Evolutionary conservation across 768 basidiomycete genomes (phyloP).

Genomic region (Panaeolus cyanescens): DNA sequence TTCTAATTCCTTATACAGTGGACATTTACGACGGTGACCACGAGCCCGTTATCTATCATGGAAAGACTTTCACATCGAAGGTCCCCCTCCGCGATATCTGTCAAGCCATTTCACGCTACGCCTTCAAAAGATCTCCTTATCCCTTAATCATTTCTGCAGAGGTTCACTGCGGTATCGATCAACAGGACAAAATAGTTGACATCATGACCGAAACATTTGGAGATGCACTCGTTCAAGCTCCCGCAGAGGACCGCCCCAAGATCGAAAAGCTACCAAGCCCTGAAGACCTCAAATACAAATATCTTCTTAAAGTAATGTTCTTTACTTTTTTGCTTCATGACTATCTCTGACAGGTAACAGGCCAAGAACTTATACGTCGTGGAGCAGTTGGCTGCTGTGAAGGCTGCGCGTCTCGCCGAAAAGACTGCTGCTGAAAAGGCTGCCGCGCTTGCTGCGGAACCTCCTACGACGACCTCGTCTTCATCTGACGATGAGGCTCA

Average conservation of each 20-base stretch:
- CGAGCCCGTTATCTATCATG: constrained; percentile 91
- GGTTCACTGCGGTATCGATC: constrained; percentile 76
- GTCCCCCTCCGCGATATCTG: constrained; percentile 84
- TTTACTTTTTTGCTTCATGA: neutral
- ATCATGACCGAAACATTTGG: constrained; percentile 52
- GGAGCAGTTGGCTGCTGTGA: constrained; percentile 73
- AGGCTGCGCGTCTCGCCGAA: constrained; percentile 47
- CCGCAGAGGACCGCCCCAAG: constrained; percentile 43
- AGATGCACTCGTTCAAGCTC: constrained; percentile 40
- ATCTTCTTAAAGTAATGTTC: constrained; percentile 77
- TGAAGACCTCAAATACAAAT: constrained; percentile 71
- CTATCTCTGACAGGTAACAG: constrained; percentile 28
- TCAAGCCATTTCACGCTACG: constrained; percentile 86
- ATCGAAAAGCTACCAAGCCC: constrained; percentile 79
- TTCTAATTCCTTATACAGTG: constrained; percentile 61
- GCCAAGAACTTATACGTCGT: constrained; percentile 88
- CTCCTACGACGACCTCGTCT: constrained; percentile 17
- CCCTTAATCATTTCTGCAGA: constrained; percentile 98
- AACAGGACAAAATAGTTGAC: constrained; percentile 50
- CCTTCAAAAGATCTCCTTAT: constrained; percentile 91
- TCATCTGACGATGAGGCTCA: constrained; percentile 9
- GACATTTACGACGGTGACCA: constrained; percentile 89
- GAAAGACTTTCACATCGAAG: constrained; percentile 88
- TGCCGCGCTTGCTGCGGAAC: constrained; percentile 62
- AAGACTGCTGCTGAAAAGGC: constrained; percentile 50